These are phyloP conservation scores for Pyrenula massariospora DNA, from an alignment of 495 filamentous ascomycete genomes.

Conservation along the genomic window DNA sequence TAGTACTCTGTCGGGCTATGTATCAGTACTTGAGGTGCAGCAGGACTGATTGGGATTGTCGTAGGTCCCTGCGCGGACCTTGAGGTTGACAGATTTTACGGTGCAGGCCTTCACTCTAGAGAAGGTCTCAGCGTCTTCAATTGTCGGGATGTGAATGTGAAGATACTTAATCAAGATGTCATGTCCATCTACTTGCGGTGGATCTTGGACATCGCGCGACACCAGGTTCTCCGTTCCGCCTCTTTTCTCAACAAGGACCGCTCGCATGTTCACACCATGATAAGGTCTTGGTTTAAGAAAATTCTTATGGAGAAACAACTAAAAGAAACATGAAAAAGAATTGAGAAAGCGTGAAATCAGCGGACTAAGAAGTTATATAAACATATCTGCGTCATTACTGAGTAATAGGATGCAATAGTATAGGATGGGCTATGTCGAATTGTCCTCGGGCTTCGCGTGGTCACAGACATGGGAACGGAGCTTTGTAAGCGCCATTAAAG, in stretches of 20 bases:
- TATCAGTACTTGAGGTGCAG: neutral
- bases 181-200: constrained; percentile 10
- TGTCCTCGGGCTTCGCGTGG: too few species aligned
- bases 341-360: neutral
- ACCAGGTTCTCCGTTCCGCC: constrained; percentile 15
- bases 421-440: too few species aligned
- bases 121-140: neutral
- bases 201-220: constrained; percentile 10
- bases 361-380: neutral
- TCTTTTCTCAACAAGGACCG: constrained; percentile 16
- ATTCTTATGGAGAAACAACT: too few species aligned
- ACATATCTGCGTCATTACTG: neutral
- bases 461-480: too few species aligned
- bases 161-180: constrained; percentile 16
- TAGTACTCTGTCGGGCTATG: constrained; percentile 14
- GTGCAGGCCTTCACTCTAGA: constrained; percentile 8
- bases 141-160: neutral
- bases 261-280: constrained; percentile 3
- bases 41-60: constrained; percentile 23
- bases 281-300: too few species aligned
- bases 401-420: neutral
- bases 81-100: constrained; percentile 22
- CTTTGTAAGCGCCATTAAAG: too few species aligned
- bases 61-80: constrained; percentile 19
- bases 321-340: neutral